phyloP scores from a whole-genome alignment of 345 rosid species.

The Luvunga scandens region DNA sequence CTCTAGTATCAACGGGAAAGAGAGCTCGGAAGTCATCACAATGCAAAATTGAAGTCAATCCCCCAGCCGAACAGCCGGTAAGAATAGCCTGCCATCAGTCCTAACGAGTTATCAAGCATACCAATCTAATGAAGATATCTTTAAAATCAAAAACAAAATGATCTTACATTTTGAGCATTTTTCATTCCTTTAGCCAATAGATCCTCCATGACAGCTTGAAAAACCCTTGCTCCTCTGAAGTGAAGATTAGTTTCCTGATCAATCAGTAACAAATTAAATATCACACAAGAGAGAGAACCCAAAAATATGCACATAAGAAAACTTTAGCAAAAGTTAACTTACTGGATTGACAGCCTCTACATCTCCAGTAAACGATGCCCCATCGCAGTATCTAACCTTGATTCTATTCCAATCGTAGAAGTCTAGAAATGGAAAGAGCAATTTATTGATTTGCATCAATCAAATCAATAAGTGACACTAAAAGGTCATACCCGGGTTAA shows the following conservation, averaged over 20 bases:
- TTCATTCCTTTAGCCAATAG: slow-evolving; percentile 81
- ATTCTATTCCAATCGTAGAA: slow-evolving; percentile 88
- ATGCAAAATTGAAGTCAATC: slow-evolving; percentile 80
- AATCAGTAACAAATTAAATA: slow-evolving; percentile 41
- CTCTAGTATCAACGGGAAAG: slow-evolving; percentile 62
- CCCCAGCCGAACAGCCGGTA: slow-evolving; percentile 97
- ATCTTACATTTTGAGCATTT: slow-evolving; percentile 65
- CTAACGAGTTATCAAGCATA: neutral
- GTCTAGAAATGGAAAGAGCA: slow-evolving; percentile 35
- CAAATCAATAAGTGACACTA: neutral
- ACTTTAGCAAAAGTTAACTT: slow-evolving; percentile 26
- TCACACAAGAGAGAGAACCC: neutral
- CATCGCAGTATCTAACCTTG: slow-evolving; percentile 89
- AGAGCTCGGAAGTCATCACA: slow-evolving; percentile 79
- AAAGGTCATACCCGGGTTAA: slow-evolving; percentile 62
- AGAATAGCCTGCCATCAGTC: slow-evolving; percentile 59
- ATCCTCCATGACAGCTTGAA: slow-evolving; percentile 74
- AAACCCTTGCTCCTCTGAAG: slow-evolving; percentile 92
- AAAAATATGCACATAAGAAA: neutral
- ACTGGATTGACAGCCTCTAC: slow-evolving; percentile 69
- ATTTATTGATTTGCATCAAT: neutral
- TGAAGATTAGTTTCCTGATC: slow-evolving; percentile 84
- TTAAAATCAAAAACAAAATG: neutral
- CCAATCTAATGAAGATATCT: neutral
- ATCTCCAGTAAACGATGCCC: slow-evolving; percentile 91